Evolutionary conservation across 495 filamentous ascomycete species (phyloP).

Genomic region (Trypethelium eluteriae): DNA sequence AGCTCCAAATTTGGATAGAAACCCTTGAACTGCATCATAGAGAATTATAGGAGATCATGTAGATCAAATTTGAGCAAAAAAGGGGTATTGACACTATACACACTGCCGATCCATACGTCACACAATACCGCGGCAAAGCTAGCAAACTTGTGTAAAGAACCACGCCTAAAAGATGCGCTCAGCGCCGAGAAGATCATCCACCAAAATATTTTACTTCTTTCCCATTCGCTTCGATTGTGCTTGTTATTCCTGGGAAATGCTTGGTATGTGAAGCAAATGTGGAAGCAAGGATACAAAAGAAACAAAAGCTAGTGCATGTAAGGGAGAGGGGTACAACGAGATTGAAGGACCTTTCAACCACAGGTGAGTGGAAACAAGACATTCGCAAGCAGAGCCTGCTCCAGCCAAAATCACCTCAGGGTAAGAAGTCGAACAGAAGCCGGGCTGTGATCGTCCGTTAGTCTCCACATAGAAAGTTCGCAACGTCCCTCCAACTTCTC

Average conservation of each 20-base stretch:
- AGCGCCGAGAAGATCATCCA: neutral
- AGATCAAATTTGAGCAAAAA: neutral
- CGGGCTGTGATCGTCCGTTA: no score
- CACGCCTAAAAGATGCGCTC: neutral
- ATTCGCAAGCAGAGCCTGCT: neutral
- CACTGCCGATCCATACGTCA: neutral
- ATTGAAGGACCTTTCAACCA: neutral
- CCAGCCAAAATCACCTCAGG: neutral
- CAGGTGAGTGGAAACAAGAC: neutral
- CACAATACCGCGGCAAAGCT: neutral
- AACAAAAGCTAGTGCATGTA: neutral
- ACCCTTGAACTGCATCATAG: no score
- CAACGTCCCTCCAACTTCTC: no score
- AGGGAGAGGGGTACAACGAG: neutral
- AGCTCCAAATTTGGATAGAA: no score
- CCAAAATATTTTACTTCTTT: neutral
- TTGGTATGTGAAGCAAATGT: neutral
- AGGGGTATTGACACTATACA: constrained; percentile 12
- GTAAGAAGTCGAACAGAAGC: no score
- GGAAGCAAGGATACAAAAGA: constrained; percentile 1
- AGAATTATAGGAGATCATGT: neutral
- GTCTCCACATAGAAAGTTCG: no score
- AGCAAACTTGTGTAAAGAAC: neutral
- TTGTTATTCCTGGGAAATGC: neutral
- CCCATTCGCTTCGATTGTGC: neutral